Evolutionary conservation across 2,329 filamentous ascomycete genomes (phyloP).

Genomic region (Colletotrichum truncatum): DNA sequence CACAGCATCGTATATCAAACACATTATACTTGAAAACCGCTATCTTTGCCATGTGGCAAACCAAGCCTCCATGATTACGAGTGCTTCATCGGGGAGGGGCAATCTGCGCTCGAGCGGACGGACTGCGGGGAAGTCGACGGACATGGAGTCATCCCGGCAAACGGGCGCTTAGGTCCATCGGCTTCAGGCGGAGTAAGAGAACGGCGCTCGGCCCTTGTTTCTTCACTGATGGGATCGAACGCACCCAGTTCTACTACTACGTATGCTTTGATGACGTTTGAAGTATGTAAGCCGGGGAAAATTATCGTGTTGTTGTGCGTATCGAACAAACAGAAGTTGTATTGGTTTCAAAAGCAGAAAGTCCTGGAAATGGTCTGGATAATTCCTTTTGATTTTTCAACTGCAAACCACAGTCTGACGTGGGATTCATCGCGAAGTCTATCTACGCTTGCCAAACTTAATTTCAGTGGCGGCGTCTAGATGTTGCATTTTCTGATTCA

Average conservation of each 20-base stretch:
- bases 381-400: too few relatives aligned
- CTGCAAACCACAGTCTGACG: too few relatives aligned
- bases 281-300: neutral
- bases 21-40: neutral
- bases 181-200: constrained; percentile 15
- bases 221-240: neutral
- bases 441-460: too few relatives aligned
- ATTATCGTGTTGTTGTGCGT: too few relatives aligned
- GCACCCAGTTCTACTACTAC: neutral
- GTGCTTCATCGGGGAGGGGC: neutral
- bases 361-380: too few relatives aligned
- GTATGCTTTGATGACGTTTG: neutral
- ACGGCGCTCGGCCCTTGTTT: constrained; percentile 14
- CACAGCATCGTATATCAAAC: too few relatives aligned
- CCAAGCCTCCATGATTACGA: constrained; percentile 1
- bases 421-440: too few relatives aligned
- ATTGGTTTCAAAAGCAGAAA: too few relatives aligned
- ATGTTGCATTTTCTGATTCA: too few relatives aligned
- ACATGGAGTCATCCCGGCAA: constrained; percentile 8
- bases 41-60: neutral
- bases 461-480: too few relatives aligned
- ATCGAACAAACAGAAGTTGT: too few relatives aligned
- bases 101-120: neutral
- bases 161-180: constrained; percentile 8
- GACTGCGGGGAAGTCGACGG: constrained; percentile 13